Percentiles rank a stretch among this genome's conserved stretches.
Evolutionary conservation across 1,139 yeast genomes (phyloP).

Genomic region (Hemisphaericaspora xylofermentans): DNA sequence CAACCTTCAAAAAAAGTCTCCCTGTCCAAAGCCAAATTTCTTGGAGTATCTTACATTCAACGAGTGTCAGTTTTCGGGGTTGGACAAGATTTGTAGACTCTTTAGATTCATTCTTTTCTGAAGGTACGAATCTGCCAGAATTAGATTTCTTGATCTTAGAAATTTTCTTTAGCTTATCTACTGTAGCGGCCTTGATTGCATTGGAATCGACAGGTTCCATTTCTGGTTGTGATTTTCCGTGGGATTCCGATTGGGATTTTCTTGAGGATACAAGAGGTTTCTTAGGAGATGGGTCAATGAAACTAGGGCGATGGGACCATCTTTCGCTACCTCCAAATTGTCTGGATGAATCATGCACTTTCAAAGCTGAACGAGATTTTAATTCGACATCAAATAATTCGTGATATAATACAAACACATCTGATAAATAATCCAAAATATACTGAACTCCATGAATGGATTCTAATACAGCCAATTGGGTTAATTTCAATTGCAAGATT

Average conservation of each 20-base stretch:
- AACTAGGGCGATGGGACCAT: slow-evolving; percentile 52
- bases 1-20: slow-evolving; percentile 59
- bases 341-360: slow-evolving; percentile 10
- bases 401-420: slow-evolving; percentile 61
- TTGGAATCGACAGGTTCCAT: background rate
- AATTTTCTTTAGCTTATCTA: slow-evolving; percentile 14
- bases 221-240: background rate
- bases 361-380: slow-evolving; percentile 14
- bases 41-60: slow-evolving; percentile 46
- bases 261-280: background rate
- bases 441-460: slow-evolving; percentile 58
- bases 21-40: slow-evolving; percentile 77
- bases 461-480: slow-evolving; percentile 73
- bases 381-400: slow-evolving; percentile 47
- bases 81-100: background rate
- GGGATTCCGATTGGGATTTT: background rate
- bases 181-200: slow-evolving; percentile 7
- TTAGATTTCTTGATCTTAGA: slow-evolving; percentile 10
- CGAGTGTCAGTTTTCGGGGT: slow-evolving; percentile 7
- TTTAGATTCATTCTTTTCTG: slow-evolving; percentile 3
- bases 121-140: background rate
- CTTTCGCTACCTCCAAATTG: slow-evolving; percentile 16
- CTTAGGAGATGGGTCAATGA: slow-evolving; percentile 33
- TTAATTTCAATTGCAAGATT: slow-evolving; percentile 69
- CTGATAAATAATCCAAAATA: slow-evolving; percentile 65